These are phyloP conservation scores for Pythium guiyangense DNA, from an alignment of 352 stramenopile genomes.

Conservation along the genomic window DNA sequence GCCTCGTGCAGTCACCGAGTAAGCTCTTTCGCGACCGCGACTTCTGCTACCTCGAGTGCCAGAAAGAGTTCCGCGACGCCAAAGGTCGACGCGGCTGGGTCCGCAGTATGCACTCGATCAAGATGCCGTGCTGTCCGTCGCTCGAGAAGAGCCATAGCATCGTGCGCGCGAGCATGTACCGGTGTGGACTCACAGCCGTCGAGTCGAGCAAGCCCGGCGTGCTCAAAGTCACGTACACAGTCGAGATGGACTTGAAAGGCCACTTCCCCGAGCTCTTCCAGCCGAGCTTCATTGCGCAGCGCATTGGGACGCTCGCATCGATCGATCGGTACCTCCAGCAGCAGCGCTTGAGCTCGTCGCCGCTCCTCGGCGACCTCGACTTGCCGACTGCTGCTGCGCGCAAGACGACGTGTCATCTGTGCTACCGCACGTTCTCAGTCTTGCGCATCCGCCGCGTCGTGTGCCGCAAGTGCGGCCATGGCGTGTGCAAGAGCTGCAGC, in stretches of 20 bases:
- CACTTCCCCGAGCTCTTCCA: slow-evolving; percentile 70
- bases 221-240: slow-evolving; percentile 74
- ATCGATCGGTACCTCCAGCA: slow-evolving; percentile 80
- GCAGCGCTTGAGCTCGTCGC: slow-evolving; percentile 72
- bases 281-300: slow-evolving; percentile 56
- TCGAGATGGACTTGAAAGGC: slow-evolving; percentile 84
- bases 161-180: slow-evolving; percentile 78
- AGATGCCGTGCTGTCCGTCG: slow-evolving; percentile 46
- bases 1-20: slow-evolving; percentile 63
- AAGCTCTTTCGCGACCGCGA: slow-evolving; percentile 71
- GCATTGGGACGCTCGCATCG: slow-evolving; percentile 56
- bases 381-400: slow-evolving; percentile 17
- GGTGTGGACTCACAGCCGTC: slow-evolving; percentile 72
- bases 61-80: slow-evolving; percentile 76
- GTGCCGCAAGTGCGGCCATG: slow-evolving; percentile 77
- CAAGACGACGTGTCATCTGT: slow-evolving; percentile 58
- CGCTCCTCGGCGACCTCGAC: slow-evolving; percentile 75
- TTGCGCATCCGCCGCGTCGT: slow-evolving; percentile 44
- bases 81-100: slow-evolving; percentile 55
- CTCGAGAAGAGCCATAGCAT: slow-evolving; percentile 49
- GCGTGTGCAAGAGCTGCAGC: slow-evolving; percentile 74
- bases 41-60: slow-evolving; percentile 84
- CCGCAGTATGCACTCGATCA: slow-evolving; percentile 50
- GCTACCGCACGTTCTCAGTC: slow-evolving; percentile 59
- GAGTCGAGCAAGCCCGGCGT: slow-evolving; percentile 72